Conservation (phyloP, 148 eudicot species). For the Rhododendron simsii region DNA sequence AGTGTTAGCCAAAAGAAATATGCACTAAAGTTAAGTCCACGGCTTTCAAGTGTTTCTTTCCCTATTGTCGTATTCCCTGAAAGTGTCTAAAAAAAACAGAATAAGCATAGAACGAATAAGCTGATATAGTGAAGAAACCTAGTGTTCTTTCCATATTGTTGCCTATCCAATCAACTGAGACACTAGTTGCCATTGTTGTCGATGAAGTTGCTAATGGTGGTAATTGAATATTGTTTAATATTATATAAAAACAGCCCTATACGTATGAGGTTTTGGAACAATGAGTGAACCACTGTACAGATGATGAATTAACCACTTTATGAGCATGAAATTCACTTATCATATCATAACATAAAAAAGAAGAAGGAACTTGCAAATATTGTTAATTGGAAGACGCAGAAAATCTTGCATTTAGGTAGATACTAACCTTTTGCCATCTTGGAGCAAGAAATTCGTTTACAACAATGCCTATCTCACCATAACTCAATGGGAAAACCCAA, state of each 20-base stretch:
- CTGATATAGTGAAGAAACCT: not conserved
- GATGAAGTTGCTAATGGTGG: not conserved
- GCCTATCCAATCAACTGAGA: not conserved
- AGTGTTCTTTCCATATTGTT: not conserved
- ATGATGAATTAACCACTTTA: not conserved
- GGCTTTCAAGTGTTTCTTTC: slow-evolving; percentile 47
- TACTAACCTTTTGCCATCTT: slow-evolving; percentile 70
- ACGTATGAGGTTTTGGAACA: not conserved
- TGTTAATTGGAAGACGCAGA: not conserved
- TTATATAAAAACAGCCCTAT: not conserved
- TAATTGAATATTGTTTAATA: not conserved
- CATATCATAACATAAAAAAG: not conserved
- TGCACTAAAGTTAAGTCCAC: slow-evolving; percentile 49
- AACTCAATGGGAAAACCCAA: slow-evolving; percentile 70
- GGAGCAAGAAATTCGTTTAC: slow-evolving; percentile 81
- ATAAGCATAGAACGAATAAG: not conserved
- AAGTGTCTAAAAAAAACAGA: slow-evolving; percentile 26
- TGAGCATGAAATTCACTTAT: not conserved
- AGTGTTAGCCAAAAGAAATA: slow-evolving; percentile 55
- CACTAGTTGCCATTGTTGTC: not conserved
- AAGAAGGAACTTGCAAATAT: not conserved
- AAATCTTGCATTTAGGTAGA: not conserved
- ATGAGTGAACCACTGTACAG: not conserved
- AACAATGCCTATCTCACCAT: slow-evolving; percentile 71
- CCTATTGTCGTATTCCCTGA: slow-evolving; percentile 57